phyloP scores from a whole-genome alignment of 495 filamentous ascomycete species.

The Podospora didyma region DNA sequence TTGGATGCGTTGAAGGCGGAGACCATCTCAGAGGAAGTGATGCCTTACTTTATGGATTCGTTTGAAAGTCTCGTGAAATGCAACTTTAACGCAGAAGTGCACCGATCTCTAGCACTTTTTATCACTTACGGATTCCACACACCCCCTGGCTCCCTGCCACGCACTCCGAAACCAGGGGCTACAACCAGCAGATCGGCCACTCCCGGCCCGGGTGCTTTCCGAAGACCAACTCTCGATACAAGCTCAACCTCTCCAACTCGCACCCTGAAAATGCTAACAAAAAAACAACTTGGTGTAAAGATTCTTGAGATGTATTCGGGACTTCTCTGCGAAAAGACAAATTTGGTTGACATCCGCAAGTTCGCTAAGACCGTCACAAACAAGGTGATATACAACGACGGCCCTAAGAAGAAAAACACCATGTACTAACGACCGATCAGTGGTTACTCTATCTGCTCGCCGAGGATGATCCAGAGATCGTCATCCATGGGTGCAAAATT shows the following conservation, averaged over 20 bases:
- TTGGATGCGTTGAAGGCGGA: conserved; percentile 86
- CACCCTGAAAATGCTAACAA: conserved; percentile 34
- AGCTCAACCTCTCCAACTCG: conserved; percentile 10
- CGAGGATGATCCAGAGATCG: conserved; percentile 78
- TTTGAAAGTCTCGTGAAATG: conserved; percentile 74
- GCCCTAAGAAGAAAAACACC: conserved; percentile 13
- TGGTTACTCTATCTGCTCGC: conserved; percentile 94
- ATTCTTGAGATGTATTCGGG: conserved; percentile 80
- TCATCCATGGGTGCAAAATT: conserved; percentile 78
- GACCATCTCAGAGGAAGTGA: conserved; percentile 62
- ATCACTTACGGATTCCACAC: conserved; percentile 90
- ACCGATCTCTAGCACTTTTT: conserved; percentile 84
- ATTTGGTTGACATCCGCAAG: conserved; percentile 65
- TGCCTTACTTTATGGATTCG: conserved; percentile 70
- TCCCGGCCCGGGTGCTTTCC: conserved; percentile 26
- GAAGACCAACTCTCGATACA: conserved; percentile 30
- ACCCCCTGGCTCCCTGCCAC: conserved; percentile 42
- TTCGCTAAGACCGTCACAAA: conserved; percentile 95
- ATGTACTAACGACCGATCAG: conserved; percentile 50
- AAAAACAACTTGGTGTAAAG: conserved; percentile 64
- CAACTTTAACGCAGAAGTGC: conserved; percentile 74
- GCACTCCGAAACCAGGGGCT: conserved; percentile 46
- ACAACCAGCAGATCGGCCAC: conserved; percentile 35
- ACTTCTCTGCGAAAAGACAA: conserved; percentile 70
- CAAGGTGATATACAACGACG: conserved; percentile 60